These are phyloP conservation scores for Rhodotorula kratochvilovae DNA, from an alignment of 768 basidiomycete species.

Conservation along the genomic window DNA sequence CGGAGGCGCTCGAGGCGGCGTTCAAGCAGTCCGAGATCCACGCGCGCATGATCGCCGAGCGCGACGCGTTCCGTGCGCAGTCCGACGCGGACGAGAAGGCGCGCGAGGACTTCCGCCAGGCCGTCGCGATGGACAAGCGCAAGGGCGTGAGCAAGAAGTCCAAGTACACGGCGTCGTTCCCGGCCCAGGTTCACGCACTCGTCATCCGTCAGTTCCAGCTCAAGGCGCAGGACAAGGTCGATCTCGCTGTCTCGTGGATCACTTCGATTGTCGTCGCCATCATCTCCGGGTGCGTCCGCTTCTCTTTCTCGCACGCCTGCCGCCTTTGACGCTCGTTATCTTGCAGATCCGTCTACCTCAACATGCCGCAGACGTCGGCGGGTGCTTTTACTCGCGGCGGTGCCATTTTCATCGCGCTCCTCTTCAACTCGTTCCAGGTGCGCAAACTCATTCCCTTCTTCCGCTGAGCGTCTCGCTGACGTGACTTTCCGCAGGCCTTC, in stretches of 20 bases:
- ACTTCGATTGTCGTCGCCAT: slow-evolving; percentile 57
- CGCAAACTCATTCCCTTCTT: not conserved
- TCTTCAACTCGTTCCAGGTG: slow-evolving; percentile 47
- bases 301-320: not conserved
- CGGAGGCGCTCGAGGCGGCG: slow-evolving; percentile 63
- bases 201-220: slow-evolving; percentile 62
- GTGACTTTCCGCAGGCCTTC: slow-evolving; percentile 53
- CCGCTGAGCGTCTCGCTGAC: slow-evolving; percentile 51
- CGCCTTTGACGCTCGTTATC: not conserved
- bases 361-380: slow-evolving; percentile 64
- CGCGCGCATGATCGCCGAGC: slow-evolving; percentile 51
- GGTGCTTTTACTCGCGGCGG: slow-evolving; percentile 85
- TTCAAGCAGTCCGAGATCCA: slow-evolving; percentile 57
- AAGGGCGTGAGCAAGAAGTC: slow-evolving; percentile 65
- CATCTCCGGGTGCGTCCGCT: slow-evolving; percentile 31
- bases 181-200: slow-evolving; percentile 67
- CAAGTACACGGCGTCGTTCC: slow-evolving; percentile 75
- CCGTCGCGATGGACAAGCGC: slow-evolving; percentile 72
- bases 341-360: slow-evolving; percentile 54
- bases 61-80: slow-evolving; percentile 62
- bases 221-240: slow-evolving; percentile 68
- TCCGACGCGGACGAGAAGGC: slow-evolving; percentile 53
- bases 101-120: slow-evolving; percentile 70
- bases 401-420: slow-evolving; percentile 60
- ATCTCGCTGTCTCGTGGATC: slow-evolving; percentile 65